Percentiles rank a stretch among this genome's conserved stretches.
Evolutionary conservation across 1,284 basidiomycete species (phyloP).

Genomic region (Ganoderma sp.): DNA sequence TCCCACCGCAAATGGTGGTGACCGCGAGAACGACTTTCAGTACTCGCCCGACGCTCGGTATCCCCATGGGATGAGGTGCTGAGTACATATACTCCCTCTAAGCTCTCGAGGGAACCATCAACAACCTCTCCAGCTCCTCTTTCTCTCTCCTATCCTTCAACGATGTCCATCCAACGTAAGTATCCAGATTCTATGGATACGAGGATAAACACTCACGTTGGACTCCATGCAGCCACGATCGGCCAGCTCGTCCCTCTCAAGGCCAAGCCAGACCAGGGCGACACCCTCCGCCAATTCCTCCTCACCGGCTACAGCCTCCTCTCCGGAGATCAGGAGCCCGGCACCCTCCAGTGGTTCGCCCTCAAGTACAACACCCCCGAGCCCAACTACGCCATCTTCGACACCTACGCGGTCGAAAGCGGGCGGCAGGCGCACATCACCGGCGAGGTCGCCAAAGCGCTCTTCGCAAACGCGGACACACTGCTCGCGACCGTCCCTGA

Average conservation of each 20-base stretch:
- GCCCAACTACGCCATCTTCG: constrained; percentile 47
- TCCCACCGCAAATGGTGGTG: no score
- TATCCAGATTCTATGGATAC: neutral
- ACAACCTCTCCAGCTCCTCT: neutral
- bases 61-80: no score
- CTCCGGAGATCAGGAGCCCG: constrained; percentile 40
- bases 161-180: constrained; percentile 27
- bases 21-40: no score
- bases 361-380: constrained; percentile 40
- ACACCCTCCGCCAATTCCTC: constrained; percentile 43
- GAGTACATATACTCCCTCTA: no score
- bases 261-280: constrained; percentile 39
- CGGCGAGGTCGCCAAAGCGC: constrained; percentile 45
- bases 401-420: constrained; percentile 45
- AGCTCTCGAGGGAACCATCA: neutral
- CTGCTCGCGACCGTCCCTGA: constrained; percentile 42
- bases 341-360: constrained; percentile 50
- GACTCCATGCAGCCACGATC: constrained; percentile 24
- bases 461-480: constrained; percentile 42
- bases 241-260: constrained; percentile 48
- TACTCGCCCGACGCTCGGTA: no score
- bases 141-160: neutral
- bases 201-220: neutral
- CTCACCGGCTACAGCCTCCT: constrained; percentile 42
- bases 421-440: constrained; percentile 46